Base-by-base conservation (phyloP, 805 yeast species). In the Teunomyces aglyptinius region DNA sequence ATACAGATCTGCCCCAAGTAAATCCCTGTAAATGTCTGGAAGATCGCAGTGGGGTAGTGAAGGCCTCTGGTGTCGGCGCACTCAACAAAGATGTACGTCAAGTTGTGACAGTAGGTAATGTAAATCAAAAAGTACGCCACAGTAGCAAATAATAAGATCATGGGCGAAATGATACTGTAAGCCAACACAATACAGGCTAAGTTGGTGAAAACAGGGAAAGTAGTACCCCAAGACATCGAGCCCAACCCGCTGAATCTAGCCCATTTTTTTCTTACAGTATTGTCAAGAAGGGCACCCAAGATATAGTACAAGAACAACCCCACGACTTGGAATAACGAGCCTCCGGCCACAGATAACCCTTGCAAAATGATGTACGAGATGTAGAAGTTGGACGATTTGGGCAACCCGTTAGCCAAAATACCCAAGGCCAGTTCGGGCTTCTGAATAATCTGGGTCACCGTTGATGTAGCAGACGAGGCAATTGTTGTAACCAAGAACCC, bases 351-450 rank as follows among this genome's bases (percentile, higher is more conserved):
- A 3, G 90, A 71, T 53, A 92, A 73, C 46, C 97, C 97, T 68
- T 85, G 88, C 55, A 92, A 76, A 50, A 90, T 65, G 67, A 89
- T 80, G 68, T 86, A 92, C 19, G 86, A 73, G 54, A 92, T 85
- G 75, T 88, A 92, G 66, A 92, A 92, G 69, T 91, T 92, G 13
- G 96, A 82, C 12, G 98, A 86, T 56, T 84, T 86, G 48, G 99
- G 99, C 54, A 92, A 73, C 51, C 89, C 85, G 38, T 71, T 65
- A 6, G 95, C 86, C 56, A 92, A 75, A 49, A 91, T 67, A 7
- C 75, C 65, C 86, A 89, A 79, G n/a, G 95, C 96, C 19, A 70
- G 57, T 1, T 71, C 48, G 19, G 97, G 97, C 39, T 85, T 68
- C 3, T 73, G 54, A 18, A 86, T 76, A 56, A 91, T 83, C 15